Conservation (phyloP, 345 rosid genomes). For the Citrus mangshanensis region DNA sequence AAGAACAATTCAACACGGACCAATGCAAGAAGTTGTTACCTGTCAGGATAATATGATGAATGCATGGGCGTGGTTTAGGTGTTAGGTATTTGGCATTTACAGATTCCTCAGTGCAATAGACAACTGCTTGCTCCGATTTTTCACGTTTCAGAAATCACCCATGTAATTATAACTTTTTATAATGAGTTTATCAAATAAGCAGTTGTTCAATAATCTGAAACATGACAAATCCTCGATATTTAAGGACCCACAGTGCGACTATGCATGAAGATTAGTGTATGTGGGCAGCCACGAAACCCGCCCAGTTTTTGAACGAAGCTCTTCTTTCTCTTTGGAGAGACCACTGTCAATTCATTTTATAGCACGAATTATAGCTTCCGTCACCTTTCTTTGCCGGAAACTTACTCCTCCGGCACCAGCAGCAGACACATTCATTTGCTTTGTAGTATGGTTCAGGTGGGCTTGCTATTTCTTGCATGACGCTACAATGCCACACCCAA, state of each 20-base stretch:
- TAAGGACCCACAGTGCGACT: not conserved
- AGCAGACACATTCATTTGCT: not conserved
- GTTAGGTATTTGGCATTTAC: no score
- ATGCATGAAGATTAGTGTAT: not conserved
- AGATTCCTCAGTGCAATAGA: no score
- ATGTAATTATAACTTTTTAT: no score
- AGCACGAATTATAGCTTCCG: not conserved
- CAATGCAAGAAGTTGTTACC: no score
- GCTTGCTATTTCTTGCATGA: not conserved
- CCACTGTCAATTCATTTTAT: no score
- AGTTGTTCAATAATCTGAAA: no score
- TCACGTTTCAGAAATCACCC: no score
- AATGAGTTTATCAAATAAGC: no score
- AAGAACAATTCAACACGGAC: no score
- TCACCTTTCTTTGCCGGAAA: constrained; percentile 8
- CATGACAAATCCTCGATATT: not conserved
- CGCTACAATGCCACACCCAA: not conserved
- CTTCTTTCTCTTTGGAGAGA: not conserved
- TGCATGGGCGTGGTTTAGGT: no score
- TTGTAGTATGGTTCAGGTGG: not conserved
- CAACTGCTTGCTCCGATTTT: no score
- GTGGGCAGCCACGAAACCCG: constrained; percentile 5
- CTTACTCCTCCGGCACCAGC: constrained; percentile 10
- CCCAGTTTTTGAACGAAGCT: not conserved
- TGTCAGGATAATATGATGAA: no score